Percentiles rank a stretch among this genome's conserved stretches.
These are phyloP conservation scores for Sambucus nigra DNA, from an alignment of 129 eudicot species.

Conservation along the genomic window DNA sequence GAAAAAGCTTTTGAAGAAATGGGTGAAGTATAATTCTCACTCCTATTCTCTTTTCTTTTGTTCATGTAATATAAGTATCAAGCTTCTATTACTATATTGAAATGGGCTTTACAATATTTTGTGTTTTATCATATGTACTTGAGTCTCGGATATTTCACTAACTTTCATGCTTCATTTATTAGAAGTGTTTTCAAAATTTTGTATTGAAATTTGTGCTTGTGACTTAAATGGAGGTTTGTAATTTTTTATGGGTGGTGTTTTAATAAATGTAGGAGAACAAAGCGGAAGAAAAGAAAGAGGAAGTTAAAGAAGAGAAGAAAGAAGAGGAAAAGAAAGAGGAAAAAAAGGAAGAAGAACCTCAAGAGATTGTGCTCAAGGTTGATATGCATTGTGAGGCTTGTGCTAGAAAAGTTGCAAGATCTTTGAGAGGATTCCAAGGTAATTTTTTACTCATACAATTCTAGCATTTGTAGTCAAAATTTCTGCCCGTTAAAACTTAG, in stretches of 20 bases:
- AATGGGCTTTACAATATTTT: too few relatives aligned
- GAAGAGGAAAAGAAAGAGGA: slow-evolving; percentile 18
- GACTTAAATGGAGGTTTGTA: too few relatives aligned
- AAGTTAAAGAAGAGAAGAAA: slow-evolving; percentile 6
- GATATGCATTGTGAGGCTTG: slow-evolving; percentile 94
- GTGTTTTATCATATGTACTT: too few relatives aligned
- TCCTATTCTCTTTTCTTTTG: background rate
- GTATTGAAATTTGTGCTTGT: too few relatives aligned
- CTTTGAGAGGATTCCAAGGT: slow-evolving; percentile 74
- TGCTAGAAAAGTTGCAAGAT: slow-evolving; percentile 70
- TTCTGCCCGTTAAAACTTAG: too few relatives aligned
- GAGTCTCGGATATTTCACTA: too few relatives aligned
- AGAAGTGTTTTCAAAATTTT: too few relatives aligned
- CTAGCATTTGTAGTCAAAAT: too few relatives aligned
- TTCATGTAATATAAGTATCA: too few relatives aligned
- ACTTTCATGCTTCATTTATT: too few relatives aligned
- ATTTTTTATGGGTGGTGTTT: background rate
- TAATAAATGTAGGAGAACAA: slow-evolving; percentile 25
- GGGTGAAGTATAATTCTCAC: background rate
- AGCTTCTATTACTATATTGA: too few relatives aligned
- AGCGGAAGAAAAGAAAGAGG: slow-evolving; percentile 18
- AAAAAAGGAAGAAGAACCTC: slow-evolving; percentile 20
- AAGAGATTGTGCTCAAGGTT: slow-evolving; percentile 55
- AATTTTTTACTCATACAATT: too few relatives aligned
- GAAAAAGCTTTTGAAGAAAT: background rate